Evolutionary conservation across 2,329 filamentous ascomycete genomes (phyloP).

Genomic region (Verticillium klebahnii): DNA sequence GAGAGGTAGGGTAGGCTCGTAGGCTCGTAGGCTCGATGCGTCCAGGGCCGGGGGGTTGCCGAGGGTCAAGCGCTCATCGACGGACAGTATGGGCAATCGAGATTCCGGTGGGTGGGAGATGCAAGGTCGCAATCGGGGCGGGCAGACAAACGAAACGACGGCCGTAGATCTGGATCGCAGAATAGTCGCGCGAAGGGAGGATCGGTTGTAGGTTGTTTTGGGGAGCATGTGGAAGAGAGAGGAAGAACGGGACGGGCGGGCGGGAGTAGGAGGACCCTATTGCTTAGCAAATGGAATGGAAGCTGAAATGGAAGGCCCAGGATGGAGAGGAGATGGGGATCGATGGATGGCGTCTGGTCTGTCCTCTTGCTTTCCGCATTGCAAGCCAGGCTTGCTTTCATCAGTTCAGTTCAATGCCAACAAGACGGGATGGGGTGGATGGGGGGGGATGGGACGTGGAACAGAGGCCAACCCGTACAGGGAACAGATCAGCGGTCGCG

Average conservation of each 20-base stretch:
- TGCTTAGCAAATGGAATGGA: background rate
- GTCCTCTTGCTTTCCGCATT: background rate
- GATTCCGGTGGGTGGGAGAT: constrained; percentile 5
- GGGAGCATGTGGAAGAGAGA: background rate
- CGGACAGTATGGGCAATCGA: constrained; percentile 9
- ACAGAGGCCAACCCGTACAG: background rate
- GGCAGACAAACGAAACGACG: background rate
- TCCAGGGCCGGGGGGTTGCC: background rate
- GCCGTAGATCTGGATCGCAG: background rate
- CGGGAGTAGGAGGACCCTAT: background rate
- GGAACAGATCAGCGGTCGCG: background rate
- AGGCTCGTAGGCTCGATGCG: background rate
- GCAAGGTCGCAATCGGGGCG: background rate
- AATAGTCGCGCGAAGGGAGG: background rate
- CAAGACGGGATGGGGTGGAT: background rate
- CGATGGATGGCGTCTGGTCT: background rate
- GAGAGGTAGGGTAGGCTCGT: background rate
- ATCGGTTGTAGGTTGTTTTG: background rate
- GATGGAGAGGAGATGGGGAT: background rate
- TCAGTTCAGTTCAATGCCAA: background rate
- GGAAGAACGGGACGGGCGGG: background rate
- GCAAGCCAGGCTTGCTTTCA: background rate
- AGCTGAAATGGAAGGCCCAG: background rate
- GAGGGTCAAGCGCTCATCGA: constrained; percentile 7
- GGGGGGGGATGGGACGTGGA: background rate